phyloP scores from a whole-genome alignment of 1,284 basidiomycete species.

The Meira miltonrushii region DNA sequence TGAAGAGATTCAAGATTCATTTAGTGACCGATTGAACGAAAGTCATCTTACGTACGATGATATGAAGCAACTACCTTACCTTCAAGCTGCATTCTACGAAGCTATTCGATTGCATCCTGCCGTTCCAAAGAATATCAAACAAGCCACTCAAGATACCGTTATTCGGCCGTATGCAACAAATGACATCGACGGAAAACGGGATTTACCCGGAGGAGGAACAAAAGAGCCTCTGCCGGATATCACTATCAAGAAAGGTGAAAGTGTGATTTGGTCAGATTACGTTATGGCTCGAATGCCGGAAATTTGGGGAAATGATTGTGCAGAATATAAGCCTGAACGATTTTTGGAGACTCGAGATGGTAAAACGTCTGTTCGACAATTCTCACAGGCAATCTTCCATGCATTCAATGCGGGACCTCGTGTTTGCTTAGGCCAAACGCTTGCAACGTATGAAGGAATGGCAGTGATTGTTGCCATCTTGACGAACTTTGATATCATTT shows the following conservation, averaged over 20 bases:
- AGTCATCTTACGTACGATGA: conserved; percentile 34
- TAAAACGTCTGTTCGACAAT: conserved; percentile 17
- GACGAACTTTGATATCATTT: conserved; percentile 20
- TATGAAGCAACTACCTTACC: conserved; percentile 25
- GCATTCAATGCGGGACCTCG: conserved; percentile 39
- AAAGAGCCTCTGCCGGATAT: neutral
- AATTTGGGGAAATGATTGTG: conserved; percentile 35
- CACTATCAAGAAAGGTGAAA: neutral
- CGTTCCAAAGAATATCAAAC: conserved; percentile 40
- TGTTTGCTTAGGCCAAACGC: conserved; percentile 37
- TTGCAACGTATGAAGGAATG: conserved; percentile 37
- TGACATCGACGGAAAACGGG: conserved; percentile 12
- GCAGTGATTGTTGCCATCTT: conserved; percentile 11
- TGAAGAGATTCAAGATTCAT: conserved; percentile 27
- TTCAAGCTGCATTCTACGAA: conserved; percentile 36
- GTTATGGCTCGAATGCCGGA: conserved; percentile 34
- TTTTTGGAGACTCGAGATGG: conserved; percentile 30
- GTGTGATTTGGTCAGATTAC: conserved; percentile 36
- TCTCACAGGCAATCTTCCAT: conserved; percentile 35
- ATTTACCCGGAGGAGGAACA: neutral
- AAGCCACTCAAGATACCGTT: conserved; percentile 33
- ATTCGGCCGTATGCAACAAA: conserved; percentile 34
- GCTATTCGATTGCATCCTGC: conserved; percentile 39
- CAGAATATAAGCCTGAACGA: conserved; percentile 32
- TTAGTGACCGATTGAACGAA: conserved; percentile 19